Base-by-base conservation (phyloP, 305 asterid species). In the Nicotiana rustica region DNA sequence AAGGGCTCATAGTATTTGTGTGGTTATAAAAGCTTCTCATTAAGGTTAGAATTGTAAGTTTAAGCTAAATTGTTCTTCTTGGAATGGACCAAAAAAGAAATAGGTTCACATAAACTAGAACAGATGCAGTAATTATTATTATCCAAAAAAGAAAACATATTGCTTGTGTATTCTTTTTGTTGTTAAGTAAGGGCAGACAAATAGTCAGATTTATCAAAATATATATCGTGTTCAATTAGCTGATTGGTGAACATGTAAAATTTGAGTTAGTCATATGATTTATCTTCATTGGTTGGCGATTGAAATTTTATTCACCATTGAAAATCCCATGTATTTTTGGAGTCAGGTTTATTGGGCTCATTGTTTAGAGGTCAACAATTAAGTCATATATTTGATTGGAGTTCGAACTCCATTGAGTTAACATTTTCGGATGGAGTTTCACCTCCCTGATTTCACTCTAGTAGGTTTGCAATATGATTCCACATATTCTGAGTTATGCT, bases 161-260 rank as follows among this genome's bases (percentile, higher is more conserved):
- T 49, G 62, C 38, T 73, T 14, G 62, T 73, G 49, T 73, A 25
- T 73, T 71, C 36, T 19, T 49, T 49, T 73, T 3, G 44, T 73
- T 21, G 52, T 13, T 61, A 14, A 21, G 49, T 13, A 49, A 21
- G 2, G 19, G 38, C 12, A 10, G 78, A 10, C 56, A 47, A 1
- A 49, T 49, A 38, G 0, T 38, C 2, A 5, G 56, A 49, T 49
- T 49, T 2, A 49, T 49, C 13, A 10, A 33, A 2, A 33, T 33
- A 33, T 29, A 12, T 71, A 69, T 38, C 57, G 18, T 69, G 77
- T 38, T 69, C 5, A 17, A 69, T 19, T 12, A 19, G 12, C 60
- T 41, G 59, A 70, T 18, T 70, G 36, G 33, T 69, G 60, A 25
- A 25, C 25, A 25, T 25, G 25, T 25, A 25, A 25, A 25, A 25